Percentiles rank a stretch among this genome's conserved stretches.
These are phyloP conservation scores for Lonicera japonica DNA, from an alignment of 129 eudicot species.

Conservation along the genomic window DNA sequence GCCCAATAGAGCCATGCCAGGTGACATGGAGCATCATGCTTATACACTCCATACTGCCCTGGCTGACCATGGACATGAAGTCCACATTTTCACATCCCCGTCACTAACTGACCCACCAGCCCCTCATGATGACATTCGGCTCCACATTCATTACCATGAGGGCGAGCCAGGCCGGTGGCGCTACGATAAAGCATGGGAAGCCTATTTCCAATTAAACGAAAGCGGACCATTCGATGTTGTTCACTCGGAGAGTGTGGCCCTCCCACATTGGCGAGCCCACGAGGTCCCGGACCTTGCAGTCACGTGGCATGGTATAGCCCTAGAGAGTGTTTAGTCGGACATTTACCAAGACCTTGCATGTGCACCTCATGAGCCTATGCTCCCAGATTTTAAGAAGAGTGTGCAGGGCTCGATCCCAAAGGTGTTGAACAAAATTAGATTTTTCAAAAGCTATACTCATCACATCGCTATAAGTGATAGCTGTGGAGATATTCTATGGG, in stretches of 20 bases:
- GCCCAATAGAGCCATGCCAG: conserved; percentile 69
- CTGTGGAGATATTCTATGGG: conserved; percentile 92
- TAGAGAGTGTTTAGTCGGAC: conserved; percentile 73
- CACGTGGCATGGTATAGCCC: conserved; percentile 92
- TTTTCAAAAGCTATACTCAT: conserved; percentile 65
- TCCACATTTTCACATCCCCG: conserved; percentile 85
- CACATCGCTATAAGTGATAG: conserved; percentile 92
- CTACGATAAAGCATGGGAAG: conserved; percentile 89
- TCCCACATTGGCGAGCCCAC: conserved; percentile 61
- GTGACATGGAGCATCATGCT: conserved; percentile 99
- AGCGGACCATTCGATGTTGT: conserved; percentile 52
- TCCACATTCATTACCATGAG: conserved; percentile 60
- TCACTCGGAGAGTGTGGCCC: conserved; percentile 91
- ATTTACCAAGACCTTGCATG: conserved; percentile 77
- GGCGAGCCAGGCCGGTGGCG: conserved; percentile 75
- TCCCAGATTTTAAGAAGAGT: conserved; percentile 54
- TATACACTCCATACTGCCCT: conserved; percentile 64
- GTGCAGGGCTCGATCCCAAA: conserved; percentile 69
- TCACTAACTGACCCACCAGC: conserved; percentile 8
- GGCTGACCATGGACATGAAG: conserved; percentile 56
- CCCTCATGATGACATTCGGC: conserved; percentile 12
- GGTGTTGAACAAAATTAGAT: conserved; percentile 71
- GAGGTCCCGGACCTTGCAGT: conserved; percentile 64
- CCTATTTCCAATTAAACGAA: conserved; percentile 45
- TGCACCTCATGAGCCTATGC: conserved; percentile 40